Evolutionary conservation across 2,329 filamentous ascomycete genomes (phyloP), one percentile per base, ranked within the genome.

Genomic region (Cytospora chrysosperma): DNA sequence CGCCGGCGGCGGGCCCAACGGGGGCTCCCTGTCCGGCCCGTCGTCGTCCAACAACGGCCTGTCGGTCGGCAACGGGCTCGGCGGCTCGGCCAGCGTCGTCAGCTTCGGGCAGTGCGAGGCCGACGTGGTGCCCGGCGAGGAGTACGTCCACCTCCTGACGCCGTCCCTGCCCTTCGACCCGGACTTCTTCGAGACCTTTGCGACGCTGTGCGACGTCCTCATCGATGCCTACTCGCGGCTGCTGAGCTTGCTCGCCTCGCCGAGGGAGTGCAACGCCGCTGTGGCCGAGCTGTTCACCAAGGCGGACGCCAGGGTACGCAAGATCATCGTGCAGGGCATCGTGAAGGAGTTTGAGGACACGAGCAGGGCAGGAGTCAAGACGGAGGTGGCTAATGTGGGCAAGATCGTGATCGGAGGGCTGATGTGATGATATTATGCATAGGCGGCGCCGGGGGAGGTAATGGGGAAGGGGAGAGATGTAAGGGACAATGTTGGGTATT

Each of bases 151-250:
- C 74, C 82, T 99, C 1, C 83, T 97, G 24, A 98, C 94, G n/a
- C 95, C 95, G 0, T 89, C 88, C 19, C 79, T 99, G 55, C 95
- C 95, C 0, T 99, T 99, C 72, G 93, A 98, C 68, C 95, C 95
- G 0, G 95, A 99, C 76, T 99, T 97, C 72, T 95, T 94, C 75
- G 93, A 96, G 78, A 97, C 93, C 0, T 98, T 98, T 78, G 90
- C 93, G 17, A 97, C 95, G 15, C 82, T 99, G 8, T 98, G 95
- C 78, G 95, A 99, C 73, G 92, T 96, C 3, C 79, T 99, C 66
- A 96, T 97, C 70, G 95, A 98, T 75, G 92, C 88, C 72, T 99
- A 99, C 77, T 87, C 88, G 40, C 86, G 88, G 61, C 85, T 99
- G 30, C 80, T 96, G 70, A 82, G 81, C 51, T 80, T 99, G 64